These are phyloP conservation scores for Petunia axillaris DNA, from an alignment of 257 asterid species.

Conservation along the genomic window DNA sequence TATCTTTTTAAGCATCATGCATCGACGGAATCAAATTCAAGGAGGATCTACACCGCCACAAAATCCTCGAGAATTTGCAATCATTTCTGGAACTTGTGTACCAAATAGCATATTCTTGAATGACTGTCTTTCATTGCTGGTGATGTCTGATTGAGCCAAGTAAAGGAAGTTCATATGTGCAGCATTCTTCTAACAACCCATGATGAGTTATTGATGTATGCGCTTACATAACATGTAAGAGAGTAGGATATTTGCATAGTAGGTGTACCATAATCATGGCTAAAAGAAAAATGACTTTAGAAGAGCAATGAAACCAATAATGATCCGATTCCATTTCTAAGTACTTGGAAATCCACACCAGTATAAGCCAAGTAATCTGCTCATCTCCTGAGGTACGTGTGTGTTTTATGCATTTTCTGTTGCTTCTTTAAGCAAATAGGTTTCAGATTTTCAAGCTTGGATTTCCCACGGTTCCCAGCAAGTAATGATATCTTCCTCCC, in stretches of 20 bases:
- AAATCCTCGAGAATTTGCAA: slow-evolving; percentile 19
- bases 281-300: neutral
- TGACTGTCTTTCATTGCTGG: neutral
- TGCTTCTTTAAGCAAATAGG: neutral
- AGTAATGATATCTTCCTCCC: slow-evolving; percentile 9
- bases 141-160: slow-evolving; percentile 3
- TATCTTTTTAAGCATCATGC: neutral
- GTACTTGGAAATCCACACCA: neutral
- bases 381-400: neutral
- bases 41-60: neutral
- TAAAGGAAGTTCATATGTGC: neutral
- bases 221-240: slow-evolving; percentile 4
- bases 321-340: neutral
- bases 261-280: neutral
- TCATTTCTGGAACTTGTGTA: slow-evolving; percentile 11
- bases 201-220: neutral
- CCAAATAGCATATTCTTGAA: slow-evolving; percentile 14
- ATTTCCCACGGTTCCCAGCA: slow-evolving; percentile 11
- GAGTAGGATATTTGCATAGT: neutral
- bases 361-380: neutral
- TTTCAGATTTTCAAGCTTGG: slow-evolving; percentile 18
- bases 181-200: neutral
- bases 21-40: slow-evolving; percentile 23
- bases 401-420: neutral
- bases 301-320: neutral